Evolutionary conservation across 139 green algal genomes (phyloP), one percentile per base, ranked within the genome.

Genomic region (Trebouxia sp.): DNA sequence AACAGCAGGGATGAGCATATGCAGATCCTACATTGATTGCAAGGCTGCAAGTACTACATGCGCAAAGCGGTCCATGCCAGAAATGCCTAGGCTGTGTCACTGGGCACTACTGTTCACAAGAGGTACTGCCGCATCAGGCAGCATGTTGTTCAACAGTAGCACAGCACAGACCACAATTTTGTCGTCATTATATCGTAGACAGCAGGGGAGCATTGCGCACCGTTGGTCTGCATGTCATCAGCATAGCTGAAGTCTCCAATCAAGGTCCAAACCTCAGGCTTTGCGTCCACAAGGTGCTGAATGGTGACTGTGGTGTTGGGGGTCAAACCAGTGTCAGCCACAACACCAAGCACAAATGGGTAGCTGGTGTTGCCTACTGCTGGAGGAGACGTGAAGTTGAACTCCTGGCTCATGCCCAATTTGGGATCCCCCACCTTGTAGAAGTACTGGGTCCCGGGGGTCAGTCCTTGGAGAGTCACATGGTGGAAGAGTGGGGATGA

Each of bases 281-380:
- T 48, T 22, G 24, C 37, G 35, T 37, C 65, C 3, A 38, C 30
- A 30, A 83, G 45, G 20, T 66, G 65, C 35, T 48, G 22, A 7
- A 77, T 67, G 65, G 78, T 83, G 30, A 51, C 26, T 28, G 43
- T 69, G 20, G 62, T 69, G 65, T 83, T 83, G 28, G 24, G 30
- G 2, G 78, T 83, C 7, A 70, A 45, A 37, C 78, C 78, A 32
- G 75, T 32, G 30, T 83, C 78, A 26, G 78, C 78, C 20, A 83
- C 30, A 30, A 83, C 78, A 45, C 77, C 77, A 9, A 82, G 45
- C 9, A 35, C 45, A 47, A 82, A 47, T 7, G 77, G 77, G 39
- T 82, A 82, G 42, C 10, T 50, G 26, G 24, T 51, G 26, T 32
- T 26, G 3, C 69, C 69, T 6, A 53, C 4, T 26, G 41, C 41